Base-by-base conservation (phyloP, 129 eudicot species). In the Lactuca saligna region DNA sequence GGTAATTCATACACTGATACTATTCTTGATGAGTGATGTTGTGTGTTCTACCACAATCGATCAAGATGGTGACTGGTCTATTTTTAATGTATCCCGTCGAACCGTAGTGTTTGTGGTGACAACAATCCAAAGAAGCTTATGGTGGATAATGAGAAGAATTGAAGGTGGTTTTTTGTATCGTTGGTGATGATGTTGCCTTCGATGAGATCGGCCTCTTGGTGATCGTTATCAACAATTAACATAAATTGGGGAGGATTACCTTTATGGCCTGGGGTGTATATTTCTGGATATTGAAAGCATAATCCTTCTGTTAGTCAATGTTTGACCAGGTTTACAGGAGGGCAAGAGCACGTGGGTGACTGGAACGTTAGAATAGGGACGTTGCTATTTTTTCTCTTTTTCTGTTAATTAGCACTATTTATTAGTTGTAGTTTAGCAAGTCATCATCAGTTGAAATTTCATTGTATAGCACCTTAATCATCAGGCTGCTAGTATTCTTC, bases 221-320 rank as follows among this genome's bases (percentile, higher is more conserved):
- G 35, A 2, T 56, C 37, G 4, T 17, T 17, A 1, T 56, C 61
- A 0, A 56, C 14, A 3, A 57, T 20, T 3, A 42, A 3, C 6
- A n/a, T 14, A n/a, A 63, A 63, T n/a, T 63, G 32, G 4, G 68
- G 68, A 0, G 68, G 53, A 2, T 63, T 63, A 11, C 68, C 39
- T 0, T 32, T 31, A 6, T 63, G 68, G 0, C 35, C 67, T 1
- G 14, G 68, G 32, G 10, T 29, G 4, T 6, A 63, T 9, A 13
- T 62, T 6, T 37, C 53, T 7, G 48, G 50, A 15, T 51, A 62
- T 5, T 34, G 35, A 11, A 63, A 63, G 6, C 51, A 63, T 2
- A 61, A 5, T 0, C 50, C 66, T 4, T 39, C 16, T 25, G 29
- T 25, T 25, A 1, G 29, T 25, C 29, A 25, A 25, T 0, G 29